phyloP scores from a whole-genome alignment of 805 yeast species.

The Ogataea haglerorum region DNA sequence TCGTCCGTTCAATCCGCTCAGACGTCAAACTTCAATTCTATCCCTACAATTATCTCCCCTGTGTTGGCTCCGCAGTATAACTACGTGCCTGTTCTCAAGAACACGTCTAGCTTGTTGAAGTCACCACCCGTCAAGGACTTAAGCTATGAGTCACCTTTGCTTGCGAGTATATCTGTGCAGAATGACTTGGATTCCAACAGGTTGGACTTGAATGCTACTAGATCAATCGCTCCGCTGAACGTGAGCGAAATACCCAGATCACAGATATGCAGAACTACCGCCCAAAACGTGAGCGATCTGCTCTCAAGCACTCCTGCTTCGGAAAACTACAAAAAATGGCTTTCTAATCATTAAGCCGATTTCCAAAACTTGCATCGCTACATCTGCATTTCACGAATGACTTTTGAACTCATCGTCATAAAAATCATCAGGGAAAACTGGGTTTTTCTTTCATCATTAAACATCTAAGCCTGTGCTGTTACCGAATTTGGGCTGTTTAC shows the following conservation, averaged over 20 bases:
- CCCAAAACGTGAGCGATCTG: conserved; percentile 29
- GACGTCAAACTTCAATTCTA: conserved; percentile 9
- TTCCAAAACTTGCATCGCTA: conserved; percentile 5
- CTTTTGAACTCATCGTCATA: background rate
- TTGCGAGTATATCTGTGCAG: conserved; percentile 17
- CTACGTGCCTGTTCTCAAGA: background rate
- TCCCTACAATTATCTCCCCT: conserved; percentile 28
- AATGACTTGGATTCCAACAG: conserved; percentile 31
- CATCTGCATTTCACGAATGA: conserved; percentile 4
- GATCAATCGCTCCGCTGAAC: background rate
- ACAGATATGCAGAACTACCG: conserved; percentile 7
- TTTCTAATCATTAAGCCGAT: conserved; percentile 24
- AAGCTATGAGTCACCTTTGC: conserved; percentile 33
- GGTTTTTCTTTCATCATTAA: conserved; percentile 3
- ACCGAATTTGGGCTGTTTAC: background rate
- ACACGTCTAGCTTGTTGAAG: conserved; percentile 7
- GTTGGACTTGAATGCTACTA: conserved; percentile 27
- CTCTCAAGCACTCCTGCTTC: conserved; percentile 28
- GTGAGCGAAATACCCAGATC: conserved; percentile 7
- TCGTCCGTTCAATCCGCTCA: conserved; percentile 18
- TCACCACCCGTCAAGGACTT: conserved; percentile 27
- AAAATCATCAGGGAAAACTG: conserved; percentile 3
- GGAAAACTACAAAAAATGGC: conserved; percentile 33
- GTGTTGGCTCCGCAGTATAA: conserved; percentile 29
- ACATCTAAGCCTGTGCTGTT: background rate